Percentiles rank a stretch among this genome's conserved stretches.
These are phyloP conservation scores for Diaporthe australafricana DNA, from an alignment of 2,329 filamentous ascomycete genomes.

Conservation along the genomic window DNA sequence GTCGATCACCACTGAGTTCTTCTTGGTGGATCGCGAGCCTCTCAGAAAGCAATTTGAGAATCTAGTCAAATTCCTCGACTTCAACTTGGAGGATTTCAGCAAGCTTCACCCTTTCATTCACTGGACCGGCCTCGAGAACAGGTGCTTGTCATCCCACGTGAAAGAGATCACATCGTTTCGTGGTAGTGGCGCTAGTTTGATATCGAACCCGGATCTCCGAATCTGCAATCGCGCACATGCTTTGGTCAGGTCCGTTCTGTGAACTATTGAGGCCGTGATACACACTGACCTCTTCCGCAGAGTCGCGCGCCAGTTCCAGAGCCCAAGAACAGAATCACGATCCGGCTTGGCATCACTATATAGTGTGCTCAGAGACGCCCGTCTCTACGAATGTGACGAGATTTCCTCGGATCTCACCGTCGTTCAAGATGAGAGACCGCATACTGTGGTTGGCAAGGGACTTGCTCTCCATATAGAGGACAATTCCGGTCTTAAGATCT, in stretches of 20 bases:
- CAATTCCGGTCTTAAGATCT: too few species aligned
- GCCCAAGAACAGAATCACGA: conserved; percentile 36
- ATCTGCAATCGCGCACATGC: conserved; percentile 47
- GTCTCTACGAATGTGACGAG: background rate
- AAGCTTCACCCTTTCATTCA: conserved; percentile 46
- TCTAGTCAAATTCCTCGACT: conserved; percentile 50
- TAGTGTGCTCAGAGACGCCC: background rate
- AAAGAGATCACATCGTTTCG: conserved; percentile 48
- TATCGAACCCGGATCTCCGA: conserved; percentile 43
- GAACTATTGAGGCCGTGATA: too few species aligned
- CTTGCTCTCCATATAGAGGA: too few species aligned
- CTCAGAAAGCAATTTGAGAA: conserved; percentile 44
- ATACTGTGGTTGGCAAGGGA: too few species aligned
- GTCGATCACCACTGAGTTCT: conserved; percentile 43
- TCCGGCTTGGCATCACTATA: background rate
- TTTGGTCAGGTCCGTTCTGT: conserved; percentile 46
- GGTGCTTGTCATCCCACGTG: conserved; percentile 49
- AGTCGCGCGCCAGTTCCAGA: conserved; percentile 45
- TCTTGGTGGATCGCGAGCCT: conserved; percentile 48
- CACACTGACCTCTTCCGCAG: conserved; percentile 32
- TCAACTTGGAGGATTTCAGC: conserved; percentile 48
- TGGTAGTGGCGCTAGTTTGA: conserved; percentile 28
- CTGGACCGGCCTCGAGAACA: conserved; percentile 47
- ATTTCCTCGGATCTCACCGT: background rate
- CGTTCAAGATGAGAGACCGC: background rate